Evolutionary conservation across 2,329 filamentous ascomycete species (phyloP), one percentile per base, ranked within the genome.

Genomic region (Cladosporium oxysporum): DNA sequence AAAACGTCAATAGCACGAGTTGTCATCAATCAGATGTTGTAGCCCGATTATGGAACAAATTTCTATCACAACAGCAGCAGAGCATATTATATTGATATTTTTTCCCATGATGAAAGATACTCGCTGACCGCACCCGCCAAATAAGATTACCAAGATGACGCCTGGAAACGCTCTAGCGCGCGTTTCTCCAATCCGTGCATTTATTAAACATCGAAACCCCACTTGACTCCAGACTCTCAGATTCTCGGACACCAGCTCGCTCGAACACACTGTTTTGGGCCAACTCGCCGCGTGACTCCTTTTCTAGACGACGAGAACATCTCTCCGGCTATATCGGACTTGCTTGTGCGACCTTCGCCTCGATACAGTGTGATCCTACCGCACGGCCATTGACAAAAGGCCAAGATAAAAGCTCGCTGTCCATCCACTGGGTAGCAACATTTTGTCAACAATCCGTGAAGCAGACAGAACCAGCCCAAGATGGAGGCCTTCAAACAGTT

Each of bases 221-320:
- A 61, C 64, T 44, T 21, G 33, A 44, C 33, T 58, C 55, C 57
- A 59, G 57, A 59, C 62, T 64, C 62, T 14, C 28, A 60, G 58
- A 60, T 47, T 50, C n/a, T 35, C 29, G 31, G 29, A 44, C 61
- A 62, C n/a, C 61, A 55, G 35, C 61, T 63, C 61, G 61, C 61
- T 55, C 61, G 23, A 28, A 33, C 11, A 33, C 49, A 26, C 61
- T 63, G 23, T 35, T 47, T 63, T 57, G 26, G 50, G 61, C 16
- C n/a, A 57, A 44, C 61, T 63, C 61, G 61, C 61, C 50, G 61
- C 33, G 21, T 23, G 61, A 47, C 50, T 63, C 26, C 61, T 57
- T 31, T 47, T 41, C 3, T 18, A 41, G 35, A 35, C 61, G 47
- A 47, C 35, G 50, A 31, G 35, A 37, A 59, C 57, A 59, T 59